Conservation (phyloP, 1,139 yeast genomes). For the Candida tetrigidarum region DNA sequence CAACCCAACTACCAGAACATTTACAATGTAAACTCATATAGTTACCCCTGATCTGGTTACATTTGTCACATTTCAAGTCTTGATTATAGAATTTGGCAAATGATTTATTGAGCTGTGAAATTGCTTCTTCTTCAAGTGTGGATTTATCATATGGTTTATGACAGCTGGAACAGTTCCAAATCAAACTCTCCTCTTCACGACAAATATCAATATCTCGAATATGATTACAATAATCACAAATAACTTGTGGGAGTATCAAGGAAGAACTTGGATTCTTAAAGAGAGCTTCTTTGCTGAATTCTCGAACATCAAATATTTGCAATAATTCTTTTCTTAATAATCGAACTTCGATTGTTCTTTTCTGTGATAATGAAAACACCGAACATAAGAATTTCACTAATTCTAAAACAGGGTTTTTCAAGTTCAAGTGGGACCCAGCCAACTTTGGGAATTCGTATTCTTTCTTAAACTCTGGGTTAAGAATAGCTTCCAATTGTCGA, state of each 20-base stretch:
- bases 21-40: conserved; percentile 77
- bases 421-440: conserved; percentile 68
- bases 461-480: conserved; percentile 63
- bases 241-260: conserved; percentile 64
- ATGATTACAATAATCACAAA: conserved; percentile 80
- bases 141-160: conserved; percentile 65
- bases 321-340: conserved; percentile 76
- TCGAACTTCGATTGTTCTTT: conserved; percentile 72
- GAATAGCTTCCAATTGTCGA: conserved; percentile 72
- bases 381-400: conserved; percentile 78
- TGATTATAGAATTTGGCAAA: conserved; percentile 72
- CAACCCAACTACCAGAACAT: conserved; percentile 89
- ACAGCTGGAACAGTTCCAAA: conserved; percentile 78
- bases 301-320: conserved; percentile 75
- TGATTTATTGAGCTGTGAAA: conserved; percentile 61
- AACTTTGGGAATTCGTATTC: conserved; percentile 75
- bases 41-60: conserved; percentile 67
- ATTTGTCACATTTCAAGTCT: conserved; percentile 80
- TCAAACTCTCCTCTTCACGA: conserved; percentile 53
- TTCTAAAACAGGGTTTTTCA: conserved; percentile 77
- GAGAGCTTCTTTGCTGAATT: conserved; percentile 78
- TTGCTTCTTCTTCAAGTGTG: conserved; percentile 76
- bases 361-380: conserved; percentile 67
- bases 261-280: conserved; percentile 79
- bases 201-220: conserved; percentile 84